phyloP scores from a whole-genome alignment of 768 basidiomycete genomes.

The Phanerochaete carnosa region DNA sequence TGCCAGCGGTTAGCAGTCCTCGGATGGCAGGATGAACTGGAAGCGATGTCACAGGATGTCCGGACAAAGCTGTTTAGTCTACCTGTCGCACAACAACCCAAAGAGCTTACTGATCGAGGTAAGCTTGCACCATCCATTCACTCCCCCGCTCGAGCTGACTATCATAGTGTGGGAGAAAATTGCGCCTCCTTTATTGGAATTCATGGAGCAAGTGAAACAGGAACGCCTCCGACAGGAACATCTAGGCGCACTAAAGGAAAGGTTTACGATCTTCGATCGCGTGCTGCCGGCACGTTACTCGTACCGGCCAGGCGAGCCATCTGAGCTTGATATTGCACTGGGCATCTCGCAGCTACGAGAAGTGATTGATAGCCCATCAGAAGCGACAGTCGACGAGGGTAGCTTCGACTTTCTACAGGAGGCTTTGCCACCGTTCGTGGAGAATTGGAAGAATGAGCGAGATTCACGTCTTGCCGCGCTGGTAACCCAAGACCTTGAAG shows the following conservation, averaged over 20 bases:
- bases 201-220: not conserved
- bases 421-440: not conserved
- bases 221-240: not conserved
- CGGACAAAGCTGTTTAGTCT: not conserved
- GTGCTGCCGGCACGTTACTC: not conserved
- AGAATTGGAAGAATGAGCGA: not conserved
- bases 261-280: not conserved
- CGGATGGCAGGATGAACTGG: not conserved
- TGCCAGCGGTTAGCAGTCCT: not conserved
- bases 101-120: not conserved
- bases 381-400: not conserved
- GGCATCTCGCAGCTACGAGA: not conserved
- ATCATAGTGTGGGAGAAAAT: not conserved
- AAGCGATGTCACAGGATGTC: not conserved
- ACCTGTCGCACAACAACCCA: not conserved
- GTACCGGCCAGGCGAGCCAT: not conserved
- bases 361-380: not conserved
- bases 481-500: not conserved
- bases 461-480: not conserved
- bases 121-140: not conserved
- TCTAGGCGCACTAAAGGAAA: not conserved
- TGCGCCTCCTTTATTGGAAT: not conserved
- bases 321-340: not conserved
- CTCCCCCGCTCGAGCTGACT: not conserved
- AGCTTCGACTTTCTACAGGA: not conserved